Conservation (phyloP, 176 grass and related monocot species). For the Avena atlantica region DNA sequence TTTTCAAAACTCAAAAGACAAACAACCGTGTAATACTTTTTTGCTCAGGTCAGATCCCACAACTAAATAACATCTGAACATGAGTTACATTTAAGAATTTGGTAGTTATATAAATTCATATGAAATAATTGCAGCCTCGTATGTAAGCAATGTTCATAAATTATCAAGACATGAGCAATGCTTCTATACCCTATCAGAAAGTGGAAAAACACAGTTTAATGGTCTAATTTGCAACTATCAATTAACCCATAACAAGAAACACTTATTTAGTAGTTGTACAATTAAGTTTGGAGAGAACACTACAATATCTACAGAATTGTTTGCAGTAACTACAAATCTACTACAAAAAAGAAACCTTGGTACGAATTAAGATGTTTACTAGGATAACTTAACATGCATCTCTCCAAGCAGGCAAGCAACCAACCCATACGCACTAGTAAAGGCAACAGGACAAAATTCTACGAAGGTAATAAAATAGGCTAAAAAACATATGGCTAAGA, state of each 20-base stretch:
- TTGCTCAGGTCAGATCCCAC: background rate
- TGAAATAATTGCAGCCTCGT: slow-evolving; percentile 1
- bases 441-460: background rate
- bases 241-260: background rate
- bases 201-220: background rate
- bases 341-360: background rate
- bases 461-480: background rate
- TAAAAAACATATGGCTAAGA: background rate
- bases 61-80: background rate
- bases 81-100: background rate
- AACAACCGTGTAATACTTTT: background rate
- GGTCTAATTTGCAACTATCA: background rate
- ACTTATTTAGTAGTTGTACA: background rate
- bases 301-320: background rate
- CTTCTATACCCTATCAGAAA: too few species aligned
- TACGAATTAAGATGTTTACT: background rate
- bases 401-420: background rate
- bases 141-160: background rate
- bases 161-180: background rate
- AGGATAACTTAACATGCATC: background rate
- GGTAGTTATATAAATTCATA: slow-evolving; percentile 7
- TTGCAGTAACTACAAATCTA: background rate
- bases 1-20: slow-evolving; percentile 8
- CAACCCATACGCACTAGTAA: background rate
- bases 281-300: background rate